Evolutionary conservation across 169 alveolate species (phyloP).

Genomic region (Cryptosporidium canis): DNA sequence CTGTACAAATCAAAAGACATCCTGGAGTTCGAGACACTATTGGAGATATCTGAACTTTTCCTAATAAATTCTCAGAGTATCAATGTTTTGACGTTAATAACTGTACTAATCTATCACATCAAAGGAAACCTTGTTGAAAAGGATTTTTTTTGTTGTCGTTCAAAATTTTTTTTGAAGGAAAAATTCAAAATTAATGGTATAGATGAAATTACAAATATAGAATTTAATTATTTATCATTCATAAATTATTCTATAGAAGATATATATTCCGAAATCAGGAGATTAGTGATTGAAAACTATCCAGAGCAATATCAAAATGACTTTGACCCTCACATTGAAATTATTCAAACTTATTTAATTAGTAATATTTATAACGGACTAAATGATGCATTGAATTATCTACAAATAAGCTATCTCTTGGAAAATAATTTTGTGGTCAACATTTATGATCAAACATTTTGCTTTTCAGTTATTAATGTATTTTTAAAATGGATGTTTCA

Average conservation of each 20-base stretch:
- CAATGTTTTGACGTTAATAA: neutral
- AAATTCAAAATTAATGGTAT: slow-evolving; percentile 4
- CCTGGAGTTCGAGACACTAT: neutral
- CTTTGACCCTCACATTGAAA: neutral
- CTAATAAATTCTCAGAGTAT: neutral
- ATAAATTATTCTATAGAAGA: neutral
- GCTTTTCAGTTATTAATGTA: neutral
- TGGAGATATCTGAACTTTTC: neutral
- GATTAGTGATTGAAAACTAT: neutral
- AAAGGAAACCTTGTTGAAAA: slow-evolving; percentile 19
- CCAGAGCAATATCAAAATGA: neutral
- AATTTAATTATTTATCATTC: neutral
- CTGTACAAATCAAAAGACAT: slow-evolving; percentile 19
- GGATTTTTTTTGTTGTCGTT: neutral
- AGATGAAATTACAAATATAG: neutral
- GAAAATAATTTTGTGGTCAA: neutral
- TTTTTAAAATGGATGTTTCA: neutral
- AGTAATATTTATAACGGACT: slow-evolving; percentile 19
- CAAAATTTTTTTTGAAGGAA: neutral
- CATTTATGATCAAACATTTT: slow-evolving; percentile 25
- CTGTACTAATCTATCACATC: slow-evolving; percentile 42
- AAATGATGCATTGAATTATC: neutral
- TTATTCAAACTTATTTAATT: neutral
- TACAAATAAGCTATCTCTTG: neutral
- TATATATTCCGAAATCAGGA: neutral